Evolutionary conservation across 768 basidiomycete genomes (phyloP).

Genomic region (Leccinellum albellum): DNA sequence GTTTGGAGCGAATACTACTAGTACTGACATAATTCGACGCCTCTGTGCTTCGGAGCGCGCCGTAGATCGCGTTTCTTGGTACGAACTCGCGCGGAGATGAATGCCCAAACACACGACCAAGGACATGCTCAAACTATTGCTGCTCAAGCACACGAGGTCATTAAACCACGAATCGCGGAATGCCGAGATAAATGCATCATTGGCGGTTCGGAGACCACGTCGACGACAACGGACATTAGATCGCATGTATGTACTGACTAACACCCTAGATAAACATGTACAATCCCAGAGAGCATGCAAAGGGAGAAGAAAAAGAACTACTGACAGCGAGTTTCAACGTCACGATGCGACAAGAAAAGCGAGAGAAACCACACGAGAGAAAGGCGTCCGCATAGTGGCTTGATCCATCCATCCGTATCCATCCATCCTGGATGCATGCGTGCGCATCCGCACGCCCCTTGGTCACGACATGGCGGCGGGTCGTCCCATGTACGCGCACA

Average conservation of each 20-base stretch:
- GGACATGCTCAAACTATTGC: constrained; percentile 13
- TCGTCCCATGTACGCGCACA: not conserved
- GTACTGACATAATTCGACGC: constrained; percentile 41
- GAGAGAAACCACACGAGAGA: not conserved
- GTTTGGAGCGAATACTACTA: not conserved
- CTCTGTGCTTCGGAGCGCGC: not conserved
- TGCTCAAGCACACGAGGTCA: not conserved
- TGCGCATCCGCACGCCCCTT: not conserved
- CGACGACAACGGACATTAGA: not conserved
- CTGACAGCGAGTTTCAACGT: not conserved
- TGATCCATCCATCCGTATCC: constrained; percentile 1
- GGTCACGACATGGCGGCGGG: no score
- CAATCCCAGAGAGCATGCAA: not conserved
- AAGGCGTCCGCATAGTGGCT: not conserved
- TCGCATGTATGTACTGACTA: not conserved
- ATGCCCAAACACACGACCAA: constrained; percentile 27
- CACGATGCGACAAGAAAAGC: not conserved
- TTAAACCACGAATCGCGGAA: not conserved
- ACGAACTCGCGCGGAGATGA: constrained; percentile 22
- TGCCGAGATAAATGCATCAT: not conserved
- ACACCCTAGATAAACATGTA: constrained; percentile 7
- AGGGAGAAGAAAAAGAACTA: not conserved
- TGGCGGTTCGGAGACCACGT: not conserved
- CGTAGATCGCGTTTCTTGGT: constrained; percentile 9
- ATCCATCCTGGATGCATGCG: not conserved